Base-by-base conservation (phyloP, 2,329 filamentous ascomycete genomes). In the Seiridium cupressi region DNA sequence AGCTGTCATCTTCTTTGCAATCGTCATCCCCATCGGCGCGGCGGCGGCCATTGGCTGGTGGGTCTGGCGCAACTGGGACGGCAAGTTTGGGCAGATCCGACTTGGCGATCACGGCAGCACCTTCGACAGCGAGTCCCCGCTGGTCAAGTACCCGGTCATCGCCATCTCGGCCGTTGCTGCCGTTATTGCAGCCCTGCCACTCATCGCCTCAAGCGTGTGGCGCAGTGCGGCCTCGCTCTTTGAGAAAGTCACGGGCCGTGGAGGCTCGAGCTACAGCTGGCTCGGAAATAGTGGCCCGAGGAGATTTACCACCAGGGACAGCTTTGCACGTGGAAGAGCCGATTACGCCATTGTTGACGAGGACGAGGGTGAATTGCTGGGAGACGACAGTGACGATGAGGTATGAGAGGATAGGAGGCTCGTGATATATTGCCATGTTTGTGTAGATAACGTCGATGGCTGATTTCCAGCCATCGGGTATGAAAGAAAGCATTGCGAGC, bases 331-430 rank as follows among this genome's bases (percentile, higher is more conserved):
- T 60, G 90, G 92, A 1, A 85, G 91, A 59, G 89, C 90, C n/a
- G 92, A 97, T 74, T 98, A 98, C 74, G 86, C 89, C 13, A 84
- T 89, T 69, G 92, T 97, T 56, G 93, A 96, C 69, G 91, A 95
- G 55, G 95, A 98, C 72, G 95, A 98, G 73, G 94, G 94, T 54
- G 94, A 98, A 79, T 79, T 99, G 66, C 78, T 99, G 42, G 95
- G 95, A 1, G 94, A 97, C 66, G 93, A 96, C 61, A 93, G 92
- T 66, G 94, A 97, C 65, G 93, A 97, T 70, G 94, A 97, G 63
- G 90, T 89, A 54, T 88, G 71, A 76, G 44, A 38, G 32, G 42
- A 18, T 47, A n/a, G 18, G 18, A 26, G 18, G 18, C 18, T 26
- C 18, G 18, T n/a, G 7, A 10, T 42, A 10, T 9, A 11, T 18